phyloP scores from a whole-genome alignment of 768 basidiomycete species.

The Podaxis pistillaris region DNA sequence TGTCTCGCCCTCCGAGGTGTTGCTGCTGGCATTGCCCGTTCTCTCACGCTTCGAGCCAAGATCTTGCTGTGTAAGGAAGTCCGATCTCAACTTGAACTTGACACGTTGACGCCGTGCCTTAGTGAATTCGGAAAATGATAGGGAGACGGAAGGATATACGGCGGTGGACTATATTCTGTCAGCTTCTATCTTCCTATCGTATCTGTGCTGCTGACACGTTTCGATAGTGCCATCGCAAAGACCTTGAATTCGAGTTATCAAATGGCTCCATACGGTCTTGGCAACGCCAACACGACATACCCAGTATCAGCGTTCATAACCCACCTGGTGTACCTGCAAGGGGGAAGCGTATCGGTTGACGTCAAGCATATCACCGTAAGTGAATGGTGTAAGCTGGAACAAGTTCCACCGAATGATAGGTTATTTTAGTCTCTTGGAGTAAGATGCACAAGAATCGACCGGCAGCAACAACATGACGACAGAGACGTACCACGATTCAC shows the following conservation, averaged over 20 bases:
- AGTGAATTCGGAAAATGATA: slow-evolving; percentile 89
- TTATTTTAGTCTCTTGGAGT: slow-evolving; percentile 54
- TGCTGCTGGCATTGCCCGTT: slow-evolving; percentile 73
- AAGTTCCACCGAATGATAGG: slow-evolving; percentile 9
- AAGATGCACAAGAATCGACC: slow-evolving; percentile 49
- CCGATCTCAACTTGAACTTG: neutral
- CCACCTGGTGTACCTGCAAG: slow-evolving; percentile 77
- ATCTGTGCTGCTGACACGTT: neutral
- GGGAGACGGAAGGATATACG: slow-evolving; percentile 85
- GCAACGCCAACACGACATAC: slow-evolving; percentile 60
- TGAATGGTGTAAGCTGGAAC: slow-evolving; percentile 10
- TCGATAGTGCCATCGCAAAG: slow-evolving; percentile 57
- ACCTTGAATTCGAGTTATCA: slow-evolving; percentile 68
- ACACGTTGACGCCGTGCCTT: slow-evolving; percentile 4
- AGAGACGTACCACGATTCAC: slow-evolving; percentile 36
- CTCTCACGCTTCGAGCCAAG: slow-evolving; percentile 70
- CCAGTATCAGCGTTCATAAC: slow-evolving; percentile 82
- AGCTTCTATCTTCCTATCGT: slow-evolving; percentile 16
- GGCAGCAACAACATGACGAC: slow-evolving; percentile 14
- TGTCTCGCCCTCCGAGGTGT: slow-evolving; percentile 86
- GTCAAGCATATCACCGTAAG: slow-evolving; percentile 58
- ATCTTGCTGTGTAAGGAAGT: slow-evolving; percentile 71
- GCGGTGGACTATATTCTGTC: slow-evolving; percentile 84
- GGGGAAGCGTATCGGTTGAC: slow-evolving; percentile 62
- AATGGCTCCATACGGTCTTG: slow-evolving; percentile 51